These are phyloP conservation scores for Candida saitoana DNA, from an alignment of 805 yeast species.

Conservation along the genomic window DNA sequence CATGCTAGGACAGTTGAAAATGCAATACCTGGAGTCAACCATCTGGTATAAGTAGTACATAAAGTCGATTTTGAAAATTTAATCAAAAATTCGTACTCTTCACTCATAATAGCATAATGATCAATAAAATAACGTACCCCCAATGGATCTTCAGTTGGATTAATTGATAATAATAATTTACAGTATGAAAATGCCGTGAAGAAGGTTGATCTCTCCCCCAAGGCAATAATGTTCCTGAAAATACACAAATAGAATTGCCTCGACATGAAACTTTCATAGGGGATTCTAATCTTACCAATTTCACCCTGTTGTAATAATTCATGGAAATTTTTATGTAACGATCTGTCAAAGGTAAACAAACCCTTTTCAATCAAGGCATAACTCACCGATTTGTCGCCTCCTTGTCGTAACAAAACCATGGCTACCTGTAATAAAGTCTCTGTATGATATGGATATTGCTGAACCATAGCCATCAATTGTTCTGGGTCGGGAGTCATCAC, in stretches of 20 bases:
- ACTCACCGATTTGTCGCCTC: slow-evolving; percentile 63
- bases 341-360: slow-evolving; percentile 74
- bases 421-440: slow-evolving; percentile 79
- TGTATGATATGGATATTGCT: slow-evolving; percentile 66
- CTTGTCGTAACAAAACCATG: slow-evolving; percentile 68
- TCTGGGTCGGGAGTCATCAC: slow-evolving; percentile 79
- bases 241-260: slow-evolving; percentile 72
- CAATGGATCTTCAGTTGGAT: slow-evolving; percentile 77
- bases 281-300: slow-evolving; percentile 59
- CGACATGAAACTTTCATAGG: slow-evolving; percentile 70
- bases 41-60: slow-evolving; percentile 51
- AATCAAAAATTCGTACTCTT: slow-evolving; percentile 59
- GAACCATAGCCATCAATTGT: slow-evolving; percentile 54
- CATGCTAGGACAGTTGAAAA: slow-evolving; percentile 66
- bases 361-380: slow-evolving; percentile 75
- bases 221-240: slow-evolving; percentile 64
- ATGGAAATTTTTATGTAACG: slow-evolving; percentile 56
- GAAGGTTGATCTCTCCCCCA: slow-evolving; percentile 75
- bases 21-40: slow-evolving; percentile 72
- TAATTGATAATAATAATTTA: slow-evolving; percentile 62
- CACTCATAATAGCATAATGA: slow-evolving; percentile 64
- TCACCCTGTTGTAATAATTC: slow-evolving; percentile 43
- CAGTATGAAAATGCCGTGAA: slow-evolving; percentile 74
- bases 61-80: slow-evolving; percentile 56
- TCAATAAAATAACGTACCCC: slow-evolving; percentile 84